Conservation (phyloP, 2,329 filamentous ascomycete species). For the Teratosphaeria gauchensis region DNA sequence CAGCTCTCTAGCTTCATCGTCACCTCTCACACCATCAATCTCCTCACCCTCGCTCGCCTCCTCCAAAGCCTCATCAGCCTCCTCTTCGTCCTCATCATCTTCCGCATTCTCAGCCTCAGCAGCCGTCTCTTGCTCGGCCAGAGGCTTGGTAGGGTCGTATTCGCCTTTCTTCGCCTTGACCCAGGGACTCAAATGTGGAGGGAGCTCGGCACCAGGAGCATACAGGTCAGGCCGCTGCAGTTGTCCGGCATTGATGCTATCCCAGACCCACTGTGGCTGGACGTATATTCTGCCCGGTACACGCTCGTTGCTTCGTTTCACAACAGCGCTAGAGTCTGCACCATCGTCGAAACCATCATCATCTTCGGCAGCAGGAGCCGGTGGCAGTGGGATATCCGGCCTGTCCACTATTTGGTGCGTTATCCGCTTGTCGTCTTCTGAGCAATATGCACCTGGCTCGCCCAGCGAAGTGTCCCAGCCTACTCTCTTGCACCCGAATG, state of each 20-base stretch:
- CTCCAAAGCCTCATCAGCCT: slow-evolving; percentile 37
- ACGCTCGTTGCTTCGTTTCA: slow-evolving; percentile 46
- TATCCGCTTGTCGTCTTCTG: slow-evolving; percentile 76
- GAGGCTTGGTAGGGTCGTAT: slow-evolving; percentile 79
- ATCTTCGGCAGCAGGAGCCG: slow-evolving; percentile 29
- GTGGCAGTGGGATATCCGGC: slow-evolving; percentile 52
- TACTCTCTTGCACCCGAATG: slow-evolving; percentile 91
- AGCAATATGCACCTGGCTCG: slow-evolving; percentile 75
- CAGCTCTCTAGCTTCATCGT: slow-evolving; percentile 33
- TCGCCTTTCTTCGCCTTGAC: slow-evolving; percentile 77
- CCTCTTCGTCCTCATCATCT: slow-evolving; percentile 32
- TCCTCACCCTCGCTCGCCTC: slow-evolving; percentile 33
- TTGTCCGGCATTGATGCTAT: slow-evolving; percentile 86
- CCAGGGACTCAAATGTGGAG: slow-evolving; percentile 92
- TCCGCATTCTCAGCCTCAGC: slow-evolving; percentile 60
- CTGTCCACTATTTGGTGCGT: slow-evolving; percentile 96
- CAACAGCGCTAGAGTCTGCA: slow-evolving; percentile 35
- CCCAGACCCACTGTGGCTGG: slow-evolving; percentile 98
- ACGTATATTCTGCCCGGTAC: slow-evolving; percentile 89
- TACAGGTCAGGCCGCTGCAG: slow-evolving; percentile 81
- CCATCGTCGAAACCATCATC: slow-evolving; percentile 29
- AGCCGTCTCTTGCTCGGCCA: slow-evolving; percentile 82
- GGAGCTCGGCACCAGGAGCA: slow-evolving; percentile 77
- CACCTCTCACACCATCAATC: slow-evolving; percentile 16
- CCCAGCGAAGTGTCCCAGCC: slow-evolving; percentile 90